Conservation (phyloP, 2,329 filamentous ascomycete genomes). For the Claviceps sp. region DNA sequence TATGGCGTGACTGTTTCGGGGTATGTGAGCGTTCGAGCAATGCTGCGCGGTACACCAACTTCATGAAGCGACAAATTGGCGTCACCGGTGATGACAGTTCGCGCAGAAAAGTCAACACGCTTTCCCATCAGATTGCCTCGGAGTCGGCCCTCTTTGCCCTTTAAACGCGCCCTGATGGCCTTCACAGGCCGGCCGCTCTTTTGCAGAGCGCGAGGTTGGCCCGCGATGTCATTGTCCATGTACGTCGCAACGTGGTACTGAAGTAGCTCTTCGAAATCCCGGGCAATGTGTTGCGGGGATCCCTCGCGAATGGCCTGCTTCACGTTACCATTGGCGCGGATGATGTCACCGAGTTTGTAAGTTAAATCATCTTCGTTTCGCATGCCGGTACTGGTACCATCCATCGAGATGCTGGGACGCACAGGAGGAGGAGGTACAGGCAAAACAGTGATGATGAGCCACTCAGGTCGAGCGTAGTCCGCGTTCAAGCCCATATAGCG, state of each 20-base stretch:
- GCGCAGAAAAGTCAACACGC: conserved; percentile 96
- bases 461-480: conserved; percentile 91
- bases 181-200: conserved; percentile 96
- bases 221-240: conserved; percentile 99
- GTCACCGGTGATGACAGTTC: conserved; percentile 98
- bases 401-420: conserved; percentile 91
- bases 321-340: conserved; percentile 92
- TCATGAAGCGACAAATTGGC: conserved; percentile 93
- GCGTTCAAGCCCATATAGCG: conserved; percentile 81
- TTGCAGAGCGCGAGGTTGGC: conserved; percentile 84
- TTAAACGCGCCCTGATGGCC: conserved; percentile 89
- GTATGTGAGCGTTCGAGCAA: conserved; percentile 86
- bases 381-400: conserved; percentile 81
- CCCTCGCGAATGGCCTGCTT: conserved; percentile 83
- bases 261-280: conserved; percentile 80
- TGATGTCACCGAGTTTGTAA: conserved; percentile 97
- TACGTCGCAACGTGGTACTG: conserved; percentile 98
- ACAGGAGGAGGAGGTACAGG: conserved; percentile 93
- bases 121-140: conserved; percentile 99
- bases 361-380: conserved; percentile 98
- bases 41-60: conserved; percentile 90
- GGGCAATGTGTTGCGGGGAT: conserved; percentile 77
- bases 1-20: conserved; percentile 95
- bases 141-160: conserved; percentile 97
- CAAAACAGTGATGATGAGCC: conserved; percentile 94